Conservation (phyloP, 352 stramenopile species). For the Phytophthora melonis region DNA sequence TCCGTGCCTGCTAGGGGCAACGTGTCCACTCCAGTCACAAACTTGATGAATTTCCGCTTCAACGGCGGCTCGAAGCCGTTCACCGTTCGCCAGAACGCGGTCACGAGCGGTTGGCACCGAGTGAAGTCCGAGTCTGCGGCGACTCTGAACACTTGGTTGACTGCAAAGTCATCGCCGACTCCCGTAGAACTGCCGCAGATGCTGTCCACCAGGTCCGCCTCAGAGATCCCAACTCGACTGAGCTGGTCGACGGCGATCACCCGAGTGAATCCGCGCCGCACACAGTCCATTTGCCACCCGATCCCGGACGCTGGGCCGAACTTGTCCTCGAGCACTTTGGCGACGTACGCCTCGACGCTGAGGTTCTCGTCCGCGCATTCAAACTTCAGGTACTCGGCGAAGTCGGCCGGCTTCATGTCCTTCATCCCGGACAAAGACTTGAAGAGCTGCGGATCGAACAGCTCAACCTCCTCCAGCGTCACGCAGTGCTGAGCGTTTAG, state of each 20-base stretch:
- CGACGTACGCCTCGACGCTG: conserved; percentile 61
- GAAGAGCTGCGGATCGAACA: conserved; percentile 54
- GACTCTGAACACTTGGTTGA: conserved; percentile 63
- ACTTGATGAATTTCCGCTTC: conserved; percentile 79
- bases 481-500: conserved; percentile 42
- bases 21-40: conserved; percentile 77
- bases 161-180: conserved; percentile 43
- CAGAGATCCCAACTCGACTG: conserved; percentile 25
- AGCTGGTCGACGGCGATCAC: conserved; percentile 48
- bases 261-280: conserved; percentile 56
- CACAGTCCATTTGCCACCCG: conserved; percentile 56
- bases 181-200: conserved; percentile 37
- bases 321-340: conserved; percentile 52
- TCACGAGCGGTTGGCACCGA: conserved; percentile 44
- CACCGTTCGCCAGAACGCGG: conserved; percentile 65
- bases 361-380: conserved; percentile 51
- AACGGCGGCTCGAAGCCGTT: conserved; percentile 55
- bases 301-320: conserved; percentile 56
- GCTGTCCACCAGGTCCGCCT: conserved; percentile 46
- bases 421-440: conserved; percentile 59
- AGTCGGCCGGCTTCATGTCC: conserved; percentile 56
- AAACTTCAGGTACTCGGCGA: conserved; percentile 63
- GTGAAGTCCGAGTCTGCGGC: conserved; percentile 70
- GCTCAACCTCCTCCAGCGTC: conserved; percentile 54
- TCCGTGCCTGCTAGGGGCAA: conserved; percentile 70